Base-by-base conservation (phyloP, 495 filamentous ascomycete genomes). In the Elasticomyces elasticus region DNA sequence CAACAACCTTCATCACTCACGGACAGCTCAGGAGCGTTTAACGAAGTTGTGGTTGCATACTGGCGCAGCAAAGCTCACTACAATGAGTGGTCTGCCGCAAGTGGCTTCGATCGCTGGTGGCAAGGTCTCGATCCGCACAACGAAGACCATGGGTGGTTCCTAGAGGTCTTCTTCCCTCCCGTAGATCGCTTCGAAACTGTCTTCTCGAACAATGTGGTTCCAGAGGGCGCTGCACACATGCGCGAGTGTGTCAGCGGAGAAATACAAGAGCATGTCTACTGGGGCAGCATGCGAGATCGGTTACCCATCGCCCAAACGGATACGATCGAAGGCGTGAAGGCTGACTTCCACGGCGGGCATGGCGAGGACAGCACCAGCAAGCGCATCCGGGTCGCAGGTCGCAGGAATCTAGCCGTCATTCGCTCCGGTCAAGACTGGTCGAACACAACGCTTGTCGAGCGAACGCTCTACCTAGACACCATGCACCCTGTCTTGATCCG, bases 351-450 rank as follows among this genome's bases (percentile, higher is more conserved):
- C 17, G 17, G 24, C 10, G 27, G 10, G 15, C 12, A 24, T 24
- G 11, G 22, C 17, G 44, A 33, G 7, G 30, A 33, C 15, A 10
- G 19, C 6, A n/a, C 27, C 9, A 27, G 11, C 19, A 49, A 44
- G 19, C 42, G 58, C 12, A 30, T 64, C 19, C 52, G 48, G 31
- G 56, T 68, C 0, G 53, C 56, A 5, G 64, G 66, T 15, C 54
- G 31, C 23, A 50, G 54, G 38, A 67, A 68, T 51, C 54, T 68
- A 0, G 25, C 58, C 33, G 59, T 69, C 35, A 66, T 67, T 54
- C 62, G 66, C 17, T 66, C 67, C 3, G 67, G 60, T 0, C 67
- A 68, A 44, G 64, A 69, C 60, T 69, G 67, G 62, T 49, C 48
- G 0, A 50, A 55, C 40, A 67, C 67, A 6, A 45, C 27, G 6